Evolutionary conservation across 768 basidiomycete species (phyloP), one percentile per base, ranked within the genome.

Genomic region (Kwoniella botswanensis): DNA sequence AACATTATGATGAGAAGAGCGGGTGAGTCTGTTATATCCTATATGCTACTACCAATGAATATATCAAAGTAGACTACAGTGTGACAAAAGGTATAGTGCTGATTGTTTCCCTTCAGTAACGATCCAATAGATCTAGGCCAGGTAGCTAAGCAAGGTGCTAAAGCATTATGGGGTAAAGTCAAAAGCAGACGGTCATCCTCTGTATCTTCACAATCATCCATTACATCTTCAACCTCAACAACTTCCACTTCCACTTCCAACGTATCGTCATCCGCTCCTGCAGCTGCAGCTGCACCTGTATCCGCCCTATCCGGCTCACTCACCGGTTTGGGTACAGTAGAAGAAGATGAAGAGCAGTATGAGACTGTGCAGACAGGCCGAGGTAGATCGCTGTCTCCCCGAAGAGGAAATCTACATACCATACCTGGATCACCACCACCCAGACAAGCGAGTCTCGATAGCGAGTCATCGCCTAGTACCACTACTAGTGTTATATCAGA

Each of bases 81-180:
- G 35, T 35, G 35, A 35, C 35, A 35, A 35, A 35, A 35, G 35
- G 35, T 35, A 35, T 35, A 35, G 35, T 35, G 35, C 35, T 35
- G 35, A 35, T 35, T 35, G 35, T 35, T 35, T 35, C 35, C 12
- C 63, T 18, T n/a, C 42, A 62, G 65, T 2, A 63, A 56, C 53
- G 73, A 82, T n/a, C 63, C 71, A 0, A 74, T 80, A 7, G 82
- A 83, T 61, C 22, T 83, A 10, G 80, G 81, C 15, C 70, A 75
- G 35, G 63, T 80, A 18, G 76, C 78, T 11, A 75, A 71, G 60
- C 53, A 71, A 52, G 71, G 75, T 11, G 76, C 75, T 21, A 80
- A 76, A 60, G 71, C 74, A 21, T 67, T 83, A 17, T 83, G 82
- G 82, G 67, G 75, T 15, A 80, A 79, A 61, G 75, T 81, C 21